Evolutionary conservation across 768 basidiomycete species (phyloP), one percentile per base, ranked within the genome.

Genomic region (Glaciozyma antarctica): DNA sequence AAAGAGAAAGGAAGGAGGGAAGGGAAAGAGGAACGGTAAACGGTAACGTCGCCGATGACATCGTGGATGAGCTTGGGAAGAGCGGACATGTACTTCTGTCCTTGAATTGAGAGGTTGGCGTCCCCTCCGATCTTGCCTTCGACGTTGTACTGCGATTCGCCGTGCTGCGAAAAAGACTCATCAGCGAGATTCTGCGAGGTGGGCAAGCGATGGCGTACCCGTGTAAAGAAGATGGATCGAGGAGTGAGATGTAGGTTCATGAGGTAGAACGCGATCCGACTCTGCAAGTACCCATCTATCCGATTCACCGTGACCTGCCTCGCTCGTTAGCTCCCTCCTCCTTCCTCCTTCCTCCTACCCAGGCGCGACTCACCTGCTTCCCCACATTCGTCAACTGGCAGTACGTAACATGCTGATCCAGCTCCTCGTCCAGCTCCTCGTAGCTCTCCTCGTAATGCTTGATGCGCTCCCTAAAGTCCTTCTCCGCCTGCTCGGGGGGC

Each of bases 81-180:
- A 5, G 91, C 88, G 22, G 78, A 77, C 12, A 93, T 86, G 76
- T 99, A 99, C 71, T 86, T 78, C 79, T 87, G 81, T 3, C 95
- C 95, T 63, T 86, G 84, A 38, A 82, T 80, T 0, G 93, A 97
- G 53, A 99, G 79, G 22, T 84, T 77, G 0, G 95, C 89, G 75
- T 99, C 95, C n/a, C 95, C 95, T 28, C 95, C 95, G 65, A 99
- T 95, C 78, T 92, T 89, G 16, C 94, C 94, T 71, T 90, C 86
- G 7, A 99, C 84, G 73, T 99, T 99, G 78, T 83, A 97, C 77
- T 91, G 88, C 73, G 91, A 95, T 77, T 99, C 95, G 17, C 95
- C 95, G 73, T 99, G 95, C 93, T 97, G 75, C 22, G 8, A 28
- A 59, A 19, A 26, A 19, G 24, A 26, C 4, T 32, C 30, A 30